Base-by-base conservation (phyloP, 805 yeast genomes). In the Saturnispora serradocipensis region DNA sequence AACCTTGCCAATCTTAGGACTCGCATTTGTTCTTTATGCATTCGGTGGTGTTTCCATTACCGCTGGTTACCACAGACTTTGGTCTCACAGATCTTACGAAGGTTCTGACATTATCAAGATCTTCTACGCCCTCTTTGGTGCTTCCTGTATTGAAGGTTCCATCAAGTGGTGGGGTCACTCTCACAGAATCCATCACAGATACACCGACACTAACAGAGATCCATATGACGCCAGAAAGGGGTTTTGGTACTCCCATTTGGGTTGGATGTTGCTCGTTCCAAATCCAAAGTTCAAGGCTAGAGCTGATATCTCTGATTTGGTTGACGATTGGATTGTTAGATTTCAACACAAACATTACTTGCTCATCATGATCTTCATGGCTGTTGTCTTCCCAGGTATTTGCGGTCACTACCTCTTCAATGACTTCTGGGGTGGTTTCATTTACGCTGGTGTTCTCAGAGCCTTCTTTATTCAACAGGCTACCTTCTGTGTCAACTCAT, bases 161-260 rank as follows among this genome's bases (percentile, higher is more conserved):
- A 81, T 86, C 67, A 86, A 86, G 68, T 86, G 93, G 93, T 86
- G 95, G 95, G 80, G 84, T 46, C 93, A 86, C 66, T 77, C 85
- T 49, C 95, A 86, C 70, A 78, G 95, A 77, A 76, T 86, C 52
- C 95, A 86, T 67, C 95, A 86, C 71, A 77, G 95, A 72, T 86
- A 84, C 69, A 86, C 93, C 5, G 95, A 86, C 69, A 86, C 93
- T 27, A 63, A 67, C 52, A 80, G 91, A 72, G 95, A 86, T 67
- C 95, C 95, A 49, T 86, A 86, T 64, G 93, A 86, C 65, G 93
- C 95, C 18, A 78, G 90, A 72, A 74, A 73, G 62, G 95, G 95
- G 16, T 81, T 86, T 67, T 85, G 90, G 88, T 86, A 76, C 64
- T 79, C 88, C 30, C 95, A 86, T 71, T 72, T 86, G 73, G 91